These are phyloP conservation scores for Suhomyces ambrosiae DNA, from an alignment of 1,139 yeast species.

Conservation along the genomic window DNA sequence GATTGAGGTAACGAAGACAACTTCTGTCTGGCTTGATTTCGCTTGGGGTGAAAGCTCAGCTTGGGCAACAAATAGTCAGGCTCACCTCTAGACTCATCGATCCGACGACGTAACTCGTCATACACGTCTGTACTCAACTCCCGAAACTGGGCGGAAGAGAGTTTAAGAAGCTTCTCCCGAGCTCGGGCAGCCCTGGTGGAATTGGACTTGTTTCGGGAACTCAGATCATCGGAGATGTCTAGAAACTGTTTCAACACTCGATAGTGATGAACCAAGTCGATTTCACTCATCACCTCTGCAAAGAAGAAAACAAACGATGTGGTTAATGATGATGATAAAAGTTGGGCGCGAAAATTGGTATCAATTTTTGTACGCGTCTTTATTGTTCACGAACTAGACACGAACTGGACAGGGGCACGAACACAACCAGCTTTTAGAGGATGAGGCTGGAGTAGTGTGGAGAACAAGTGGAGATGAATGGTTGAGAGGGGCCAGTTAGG, in stretches of 20 bases:
- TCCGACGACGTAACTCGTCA: constrained; percentile 83
- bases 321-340: background rate
- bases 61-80: constrained; percentile 70
- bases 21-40: constrained; percentile 95
- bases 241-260: constrained; percentile 55
- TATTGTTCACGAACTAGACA: no score
- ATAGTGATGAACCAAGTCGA: constrained; percentile 48
- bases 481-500: no score
- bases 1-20: constrained; percentile 80
- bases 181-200: constrained; percentile 74
- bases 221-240: constrained; percentile 52
- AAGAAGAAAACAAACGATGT: background rate
- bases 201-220: constrained; percentile 43
- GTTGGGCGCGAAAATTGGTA: no score
- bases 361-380: no score
- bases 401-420: no score
- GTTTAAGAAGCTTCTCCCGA: constrained; percentile 77
- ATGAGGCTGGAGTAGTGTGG: no score
- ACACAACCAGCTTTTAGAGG: no score
- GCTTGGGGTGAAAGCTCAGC: constrained; percentile 82
- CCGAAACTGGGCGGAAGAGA: constrained; percentile 80
- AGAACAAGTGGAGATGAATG: no score
- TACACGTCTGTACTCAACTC: constrained; percentile 92
- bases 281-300: constrained; percentile 34
- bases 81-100: constrained; percentile 54